Percentiles rank a stretch among this genome's conserved stretches.
Conservation (phyloP, 345 rosid genomes). For the Boechera stricta region DNA sequence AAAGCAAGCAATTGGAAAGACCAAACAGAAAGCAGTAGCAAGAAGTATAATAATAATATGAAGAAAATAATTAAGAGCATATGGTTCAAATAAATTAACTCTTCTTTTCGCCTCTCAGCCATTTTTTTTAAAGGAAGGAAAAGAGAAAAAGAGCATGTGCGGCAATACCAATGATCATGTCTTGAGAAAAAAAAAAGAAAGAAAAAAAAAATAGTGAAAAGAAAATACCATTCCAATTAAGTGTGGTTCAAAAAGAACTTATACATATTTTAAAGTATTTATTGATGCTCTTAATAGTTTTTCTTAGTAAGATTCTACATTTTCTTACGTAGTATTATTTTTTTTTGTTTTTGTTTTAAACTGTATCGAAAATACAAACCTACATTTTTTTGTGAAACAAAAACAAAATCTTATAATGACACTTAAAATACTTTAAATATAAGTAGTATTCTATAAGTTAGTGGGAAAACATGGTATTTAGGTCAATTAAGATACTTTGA, state of each 20-base stretch:
- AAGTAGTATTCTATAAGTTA: background rate
- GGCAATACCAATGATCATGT: constrained; percentile 33
- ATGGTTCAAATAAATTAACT: constrained; percentile 25
- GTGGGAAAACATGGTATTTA: background rate
- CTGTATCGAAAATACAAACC: background rate
- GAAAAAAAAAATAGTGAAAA: background rate
- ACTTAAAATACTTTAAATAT: background rate
- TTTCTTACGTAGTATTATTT: background rate
- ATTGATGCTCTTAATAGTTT: background rate
- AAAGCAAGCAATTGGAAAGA: constrained; percentile 41
- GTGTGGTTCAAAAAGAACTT: background rate
- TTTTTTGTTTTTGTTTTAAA: background rate
- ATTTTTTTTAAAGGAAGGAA: constrained; percentile 1
- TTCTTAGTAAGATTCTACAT: background rate
- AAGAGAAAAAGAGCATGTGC: constrained; percentile 35
- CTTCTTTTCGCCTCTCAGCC: constrained; percentile 20
- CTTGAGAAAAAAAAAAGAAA: background rate
- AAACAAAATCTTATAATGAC: background rate
- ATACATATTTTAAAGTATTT: background rate
- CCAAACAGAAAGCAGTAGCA: constrained; percentile 36
- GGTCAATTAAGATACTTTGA: background rate
- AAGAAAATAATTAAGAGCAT: constrained; percentile 35
- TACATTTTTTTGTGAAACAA: background rate
- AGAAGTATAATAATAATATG: background rate
- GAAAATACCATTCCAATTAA: constrained; percentile 12